Evolutionary conservation across 257 asterid species (phyloP).

Genomic region (Solanum dulcamara): DNA sequence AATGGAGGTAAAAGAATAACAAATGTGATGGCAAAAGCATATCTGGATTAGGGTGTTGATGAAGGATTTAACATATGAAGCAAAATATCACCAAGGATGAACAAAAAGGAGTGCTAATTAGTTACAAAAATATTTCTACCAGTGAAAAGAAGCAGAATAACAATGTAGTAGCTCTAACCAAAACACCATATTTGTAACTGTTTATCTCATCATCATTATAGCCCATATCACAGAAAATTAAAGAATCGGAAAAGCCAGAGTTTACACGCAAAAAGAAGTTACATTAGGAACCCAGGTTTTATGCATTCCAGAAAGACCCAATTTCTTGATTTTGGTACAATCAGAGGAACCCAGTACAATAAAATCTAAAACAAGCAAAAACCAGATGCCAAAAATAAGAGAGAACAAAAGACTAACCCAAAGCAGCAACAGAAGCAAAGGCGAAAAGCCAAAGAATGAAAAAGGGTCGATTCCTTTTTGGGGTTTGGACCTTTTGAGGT

Average conservation of each 20-base stretch:
- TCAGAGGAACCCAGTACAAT: neutral
- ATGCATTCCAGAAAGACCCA: neutral
- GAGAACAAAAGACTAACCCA: neutral
- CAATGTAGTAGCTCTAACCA: neutral
- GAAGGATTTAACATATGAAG: neutral
- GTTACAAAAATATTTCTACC: neutral
- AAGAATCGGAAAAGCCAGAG: neutral
- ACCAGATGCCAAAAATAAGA: neutral
- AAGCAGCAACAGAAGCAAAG: neutral
- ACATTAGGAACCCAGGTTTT: neutral
- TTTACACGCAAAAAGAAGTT: neutral
- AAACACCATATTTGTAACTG: neutral
- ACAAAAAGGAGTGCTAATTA: neutral
- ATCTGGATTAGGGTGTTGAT: neutral
- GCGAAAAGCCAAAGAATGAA: neutral
- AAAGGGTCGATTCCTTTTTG: neutral
- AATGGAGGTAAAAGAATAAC: neutral
- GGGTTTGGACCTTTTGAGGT: neutral
- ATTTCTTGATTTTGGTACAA: neutral
- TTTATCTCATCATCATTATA: neutral
- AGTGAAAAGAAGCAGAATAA: neutral
- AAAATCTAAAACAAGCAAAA: neutral
- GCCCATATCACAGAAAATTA: neutral
- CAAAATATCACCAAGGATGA: neutral
- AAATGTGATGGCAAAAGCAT: neutral